Percentiles rank a stretch among this genome's conserved stretches.
Evolutionary conservation across 2,329 filamentous ascomycete genomes (phyloP).

Genomic region (Neofusicoccum sp.): DNA sequence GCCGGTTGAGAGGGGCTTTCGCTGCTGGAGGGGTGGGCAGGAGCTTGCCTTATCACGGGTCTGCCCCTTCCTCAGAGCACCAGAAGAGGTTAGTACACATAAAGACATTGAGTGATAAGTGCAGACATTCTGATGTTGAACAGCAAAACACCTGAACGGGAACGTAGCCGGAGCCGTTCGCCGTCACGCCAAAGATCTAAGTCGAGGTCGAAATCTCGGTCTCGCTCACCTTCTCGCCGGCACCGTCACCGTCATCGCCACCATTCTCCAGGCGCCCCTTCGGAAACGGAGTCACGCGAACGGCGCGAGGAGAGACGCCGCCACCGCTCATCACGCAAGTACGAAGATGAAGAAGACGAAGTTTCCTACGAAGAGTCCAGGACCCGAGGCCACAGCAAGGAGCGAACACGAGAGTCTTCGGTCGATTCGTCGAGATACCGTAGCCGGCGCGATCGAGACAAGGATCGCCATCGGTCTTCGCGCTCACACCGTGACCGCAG

Average conservation of each 20-base stretch:
- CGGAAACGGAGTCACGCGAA: constrained; percentile 35
- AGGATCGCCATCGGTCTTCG: constrained; percentile 46
- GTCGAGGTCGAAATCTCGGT: constrained; percentile 39
- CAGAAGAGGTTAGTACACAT: constrained; percentile 13
- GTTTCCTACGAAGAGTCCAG: constrained; percentile 47
- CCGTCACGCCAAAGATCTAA: constrained; percentile 28
- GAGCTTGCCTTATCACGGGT: neutral
- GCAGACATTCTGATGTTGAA: neutral
- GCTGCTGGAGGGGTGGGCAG: neutral
- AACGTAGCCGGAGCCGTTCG: constrained; percentile 45
- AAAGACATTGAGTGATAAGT: neutral
- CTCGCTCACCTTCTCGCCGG: constrained; percentile 38
- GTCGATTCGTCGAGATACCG: constrained; percentile 56
- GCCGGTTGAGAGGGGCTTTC: constrained; percentile 47
- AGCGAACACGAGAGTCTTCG: constrained; percentile 67
- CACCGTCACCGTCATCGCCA: constrained; percentile 55
- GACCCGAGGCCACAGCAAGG: constrained; percentile 38
- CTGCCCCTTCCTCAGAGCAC: constrained; percentile 6
- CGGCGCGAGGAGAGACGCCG: constrained; percentile 48
- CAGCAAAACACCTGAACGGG: constrained; percentile 38
- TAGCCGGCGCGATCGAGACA: constrained; percentile 50
- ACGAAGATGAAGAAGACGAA: constrained; percentile 40
- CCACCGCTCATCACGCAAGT: constrained; percentile 50
- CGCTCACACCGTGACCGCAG: constrained; percentile 50
- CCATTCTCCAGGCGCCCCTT: constrained; percentile 53